These are phyloP conservation scores for Oryza nivara DNA, from an alignment of 176 grass and related monocot genomes.

Conservation along the genomic window DNA sequence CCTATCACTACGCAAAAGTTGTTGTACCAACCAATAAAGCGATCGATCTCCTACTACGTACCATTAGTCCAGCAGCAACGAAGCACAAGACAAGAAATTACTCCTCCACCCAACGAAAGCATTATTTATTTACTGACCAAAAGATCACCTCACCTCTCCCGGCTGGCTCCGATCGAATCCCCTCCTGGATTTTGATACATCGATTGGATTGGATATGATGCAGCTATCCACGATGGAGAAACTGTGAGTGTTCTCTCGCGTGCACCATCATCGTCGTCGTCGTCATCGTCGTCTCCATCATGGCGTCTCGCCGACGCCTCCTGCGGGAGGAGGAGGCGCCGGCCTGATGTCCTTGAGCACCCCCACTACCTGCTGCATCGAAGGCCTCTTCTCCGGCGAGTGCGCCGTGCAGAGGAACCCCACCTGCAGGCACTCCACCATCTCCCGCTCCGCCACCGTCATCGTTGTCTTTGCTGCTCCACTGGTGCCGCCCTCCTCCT, in stretches of 20 bases:
- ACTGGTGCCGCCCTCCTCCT: neutral
- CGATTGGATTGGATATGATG: neutral
- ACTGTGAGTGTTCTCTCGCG: too few relatives aligned
- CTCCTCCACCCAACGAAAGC: neutral
- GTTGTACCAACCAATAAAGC: conserved; percentile 48
- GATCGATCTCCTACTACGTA: conserved; percentile 11
- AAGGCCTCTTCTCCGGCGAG: conserved; percentile 68
- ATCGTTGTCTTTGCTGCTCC: neutral
- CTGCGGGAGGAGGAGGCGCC: neutral
- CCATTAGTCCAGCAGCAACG: neutral
- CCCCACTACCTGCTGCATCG: conserved; percentile 88
- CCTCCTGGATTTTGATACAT: conserved; percentile 11
- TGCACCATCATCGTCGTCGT: neutral
- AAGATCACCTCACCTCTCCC: neutral
- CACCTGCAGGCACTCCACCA: conserved; percentile 67
- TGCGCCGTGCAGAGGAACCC: conserved; percentile 71
- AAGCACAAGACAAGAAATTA: conserved; percentile 25
- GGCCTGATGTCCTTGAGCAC: conserved; percentile 78
- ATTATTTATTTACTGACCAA: neutral
- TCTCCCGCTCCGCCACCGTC: conserved; percentile 46
- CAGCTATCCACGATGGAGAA: neutral
- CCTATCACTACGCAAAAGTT: conserved; percentile 6
- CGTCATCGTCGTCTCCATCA: neutral
- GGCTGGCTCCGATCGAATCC: conserved; percentile 14
- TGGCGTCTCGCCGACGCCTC: neutral